phyloP scores from a whole-genome alignment of 2,329 filamentous ascomycete species.

The Diaporthe sp. region DNA sequence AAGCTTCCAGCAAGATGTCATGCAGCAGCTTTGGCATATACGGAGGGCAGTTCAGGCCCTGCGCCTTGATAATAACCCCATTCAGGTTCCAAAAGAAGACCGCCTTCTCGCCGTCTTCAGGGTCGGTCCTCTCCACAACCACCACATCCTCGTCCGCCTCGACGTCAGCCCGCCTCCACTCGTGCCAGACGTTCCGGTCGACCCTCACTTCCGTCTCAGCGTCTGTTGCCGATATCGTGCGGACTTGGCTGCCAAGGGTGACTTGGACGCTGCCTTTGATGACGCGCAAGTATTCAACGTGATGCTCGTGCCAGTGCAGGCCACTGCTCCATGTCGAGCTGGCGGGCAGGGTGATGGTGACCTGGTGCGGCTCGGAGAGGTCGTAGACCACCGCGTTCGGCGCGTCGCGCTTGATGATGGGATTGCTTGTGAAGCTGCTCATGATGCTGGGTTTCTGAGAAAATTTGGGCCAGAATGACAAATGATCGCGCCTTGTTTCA shows the following conservation, averaged over 20 bases:
- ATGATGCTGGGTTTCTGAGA: background rate
- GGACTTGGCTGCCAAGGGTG: constrained; percentile 40
- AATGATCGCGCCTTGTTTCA: background rate
- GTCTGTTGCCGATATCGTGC: constrained; percentile 43
- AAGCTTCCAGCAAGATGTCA: constrained; percentile 44
- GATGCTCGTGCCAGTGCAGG: constrained; percentile 63
- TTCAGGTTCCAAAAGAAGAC: constrained; percentile 66
- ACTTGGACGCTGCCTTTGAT: constrained; percentile 53
- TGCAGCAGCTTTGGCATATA: constrained; percentile 42
- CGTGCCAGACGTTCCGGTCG: constrained; percentile 55
- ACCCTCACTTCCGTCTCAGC: constrained; percentile 52
- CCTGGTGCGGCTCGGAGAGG: constrained; percentile 53
- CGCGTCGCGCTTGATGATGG: constrained; percentile 34
- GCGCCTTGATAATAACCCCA: constrained; percentile 52
- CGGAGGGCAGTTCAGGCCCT: constrained; percentile 23
- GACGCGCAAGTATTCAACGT: constrained; percentile 61
- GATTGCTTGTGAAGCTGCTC: constrained; percentile 19
- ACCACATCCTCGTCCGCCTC: constrained; percentile 52
- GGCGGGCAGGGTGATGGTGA: constrained; percentile 58
- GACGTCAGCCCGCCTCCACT: constrained; percentile 58
- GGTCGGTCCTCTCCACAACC: constrained; percentile 62
- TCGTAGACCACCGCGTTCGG: constrained; percentile 45
- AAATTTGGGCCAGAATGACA: background rate
- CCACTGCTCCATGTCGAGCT: constrained; percentile 62
- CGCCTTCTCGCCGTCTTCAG: constrained; percentile 58